Base-by-base conservation (phyloP, 2,329 filamentous ascomycete genomes). In the Epichloe typhina region DNA sequence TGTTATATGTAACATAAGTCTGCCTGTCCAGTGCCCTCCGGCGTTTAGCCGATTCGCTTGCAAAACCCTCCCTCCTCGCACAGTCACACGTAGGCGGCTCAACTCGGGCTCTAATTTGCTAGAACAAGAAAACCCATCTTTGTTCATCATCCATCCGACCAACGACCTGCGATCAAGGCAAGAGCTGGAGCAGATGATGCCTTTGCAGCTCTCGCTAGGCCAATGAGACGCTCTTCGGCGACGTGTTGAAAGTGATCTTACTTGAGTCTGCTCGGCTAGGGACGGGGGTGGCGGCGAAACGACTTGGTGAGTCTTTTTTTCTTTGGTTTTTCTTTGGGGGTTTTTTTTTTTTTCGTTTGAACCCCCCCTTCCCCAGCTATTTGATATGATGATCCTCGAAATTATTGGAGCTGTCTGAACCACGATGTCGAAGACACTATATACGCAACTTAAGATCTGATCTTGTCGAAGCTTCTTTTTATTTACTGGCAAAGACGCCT, bases 331-430 rank as follows among this genome's bases (percentile, higher is more conserved):
- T 36, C 37, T 19, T 4, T n/a, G 17, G n/a, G n/a, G n/a, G n/a
- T 42, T 6, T 12, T 43, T 11, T 4, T 23, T 15, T 17, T 17
- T 15, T 5, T 12, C 39, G 12, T 31, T 12, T 42, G n/a, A 21
- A 21, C 21, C 21, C 21, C 21, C 9, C 11, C 15, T 33, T n/a
- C n/a, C 40, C 21, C n/a, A 37, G 36, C 46, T 35, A n/a, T 35
- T 6, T 39, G 63, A 55, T 50, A 56, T 76, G 73, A 76, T 75
- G 72, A 70, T 59, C 58, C 61, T 37, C 21, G 13, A 17, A 62
- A 64, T 72, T 71, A 86, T 86, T 87, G 83, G 83, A 87, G 83
- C 83, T 86, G 82, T 87, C 83, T 81, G 70, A 76, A 69, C 77
- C 72, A 66, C 65, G 64, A 69, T 83, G 80, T 73, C 76, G 82